A percentile compares a stretch with the other conserved stretches of the same genome.
These are phyloP conservation scores for Tulasnella calospora DNA, from an alignment of 768 basidiomycete genomes.

Conservation along the genomic window DNA sequence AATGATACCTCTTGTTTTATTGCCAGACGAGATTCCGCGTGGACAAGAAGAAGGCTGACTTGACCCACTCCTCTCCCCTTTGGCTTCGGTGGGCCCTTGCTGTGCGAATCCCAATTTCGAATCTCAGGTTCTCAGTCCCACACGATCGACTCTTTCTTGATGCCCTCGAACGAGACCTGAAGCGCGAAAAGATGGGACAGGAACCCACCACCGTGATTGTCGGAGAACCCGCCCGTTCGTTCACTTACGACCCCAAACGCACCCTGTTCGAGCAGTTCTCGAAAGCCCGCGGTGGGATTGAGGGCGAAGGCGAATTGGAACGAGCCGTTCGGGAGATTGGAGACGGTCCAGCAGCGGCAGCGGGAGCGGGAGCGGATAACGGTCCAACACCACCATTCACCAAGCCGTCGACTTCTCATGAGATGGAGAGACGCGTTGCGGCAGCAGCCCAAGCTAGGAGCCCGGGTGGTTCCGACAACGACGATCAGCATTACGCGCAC, in stretches of 20 bases:
- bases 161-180: conserved; percentile 91
- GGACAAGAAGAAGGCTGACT: conserved; percentile 13
- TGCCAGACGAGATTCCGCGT: background rate
- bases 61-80: background rate
- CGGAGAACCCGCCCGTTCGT: conserved; percentile 82
- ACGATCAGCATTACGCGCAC: background rate
- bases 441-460: background rate
- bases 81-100: background rate
- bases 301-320: conserved; percentile 30
- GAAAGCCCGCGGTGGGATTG: conserved; percentile 35
- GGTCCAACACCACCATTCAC: background rate
- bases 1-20: background rate
- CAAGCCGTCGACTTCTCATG: background rate
- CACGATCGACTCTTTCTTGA: conserved; percentile 96
- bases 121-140: conserved; percentile 85
- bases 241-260: conserved; percentile 80
- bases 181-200: conserved; percentile 86
- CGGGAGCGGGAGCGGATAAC: background rate
- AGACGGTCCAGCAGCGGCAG: background rate
- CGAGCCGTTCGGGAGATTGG: conserved; percentile 26
- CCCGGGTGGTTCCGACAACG: background rate
- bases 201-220: conserved; percentile 73
- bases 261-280: conserved; percentile 87
- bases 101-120: background rate
- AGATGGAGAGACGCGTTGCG: background rate